These are phyloP conservation scores for Didymella glomerata DNA, from an alignment of 2,329 filamentous ascomycete genomes.

Conservation along the genomic window DNA sequence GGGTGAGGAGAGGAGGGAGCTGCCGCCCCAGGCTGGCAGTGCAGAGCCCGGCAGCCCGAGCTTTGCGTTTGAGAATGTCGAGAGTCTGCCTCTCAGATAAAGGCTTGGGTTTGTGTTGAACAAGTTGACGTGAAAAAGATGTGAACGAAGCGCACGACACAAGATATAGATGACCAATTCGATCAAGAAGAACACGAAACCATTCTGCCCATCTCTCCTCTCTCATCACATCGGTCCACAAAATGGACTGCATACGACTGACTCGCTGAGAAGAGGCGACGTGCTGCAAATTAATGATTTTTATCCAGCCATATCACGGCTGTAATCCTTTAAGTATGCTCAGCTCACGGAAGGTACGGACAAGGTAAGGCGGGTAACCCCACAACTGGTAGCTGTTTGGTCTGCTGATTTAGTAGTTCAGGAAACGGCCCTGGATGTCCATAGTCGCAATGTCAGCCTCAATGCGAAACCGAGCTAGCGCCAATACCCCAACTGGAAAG, in stretches of 20 bases:
- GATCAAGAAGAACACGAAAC: neutral
- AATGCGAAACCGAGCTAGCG: neutral
- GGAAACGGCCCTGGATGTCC: too few species aligned
- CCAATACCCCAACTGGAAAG: neutral
- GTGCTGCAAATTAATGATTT: too few species aligned
- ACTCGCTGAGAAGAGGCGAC: too few species aligned
- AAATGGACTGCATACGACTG: too few species aligned
- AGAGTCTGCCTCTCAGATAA: conserved; percentile 38
- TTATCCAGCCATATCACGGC: too few species aligned
- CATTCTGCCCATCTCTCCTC: neutral
- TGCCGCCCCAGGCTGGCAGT: conserved; percentile 70
- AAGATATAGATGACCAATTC: neutral
- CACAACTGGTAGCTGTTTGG: too few species aligned
- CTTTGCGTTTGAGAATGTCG: conserved; percentile 85
- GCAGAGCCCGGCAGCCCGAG: conserved; percentile 84
- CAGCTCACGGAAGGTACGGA: too few species aligned
- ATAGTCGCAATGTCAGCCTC: too few species aligned
- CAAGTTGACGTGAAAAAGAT: neutral
- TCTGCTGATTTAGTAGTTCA: too few species aligned
- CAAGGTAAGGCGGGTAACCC: too few species aligned
- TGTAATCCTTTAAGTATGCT: too few species aligned
- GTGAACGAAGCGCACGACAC: neutral
- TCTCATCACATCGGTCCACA: too few species aligned
- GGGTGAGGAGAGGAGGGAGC: conserved; percentile 65
- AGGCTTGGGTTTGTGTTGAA: neutral